Base-by-base conservation (phyloP, 441 rosid genomes). In the Adansonia rubrostipa region DNA sequence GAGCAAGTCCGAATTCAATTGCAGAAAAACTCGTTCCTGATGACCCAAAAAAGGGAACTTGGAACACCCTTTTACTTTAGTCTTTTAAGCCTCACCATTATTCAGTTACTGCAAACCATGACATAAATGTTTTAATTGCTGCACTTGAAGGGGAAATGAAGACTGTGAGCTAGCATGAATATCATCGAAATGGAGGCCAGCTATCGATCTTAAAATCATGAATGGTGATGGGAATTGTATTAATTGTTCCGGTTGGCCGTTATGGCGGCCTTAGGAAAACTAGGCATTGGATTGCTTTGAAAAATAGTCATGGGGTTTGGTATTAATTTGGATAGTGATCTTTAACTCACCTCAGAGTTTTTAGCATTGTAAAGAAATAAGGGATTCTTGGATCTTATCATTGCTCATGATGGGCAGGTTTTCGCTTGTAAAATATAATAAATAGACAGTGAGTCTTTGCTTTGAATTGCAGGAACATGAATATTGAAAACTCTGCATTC, bases 321-420 rank as follows among this genome's bases (percentile, higher is more conserved):
- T 94, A 91, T 36, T 86, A 93, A 93, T 75, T 84, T 94, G 88
- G 97, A 92, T 65, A 96, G 98, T 85, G 97, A 96, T 84, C 94
- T 94, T 19, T 4, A 45, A 40, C 66, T 3, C 81, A 48, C 94
- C 96, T 50, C 44, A 54, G 11, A 5, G 72, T 42, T 92, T 94
- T 62, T 76, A 84, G 70, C 85, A 81, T 20, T 76, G 74, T 24
- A 86, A 80, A 72, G 85, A 89, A 79, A 87, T 93, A 61, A 80
- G 76, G 81, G 86, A 1, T 88, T 89, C 80, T 86, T 93, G 91
- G 93, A 91, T 85, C 86, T 63, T 33, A 81, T 77, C 40, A 80
- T 89, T 56, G 66, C 69, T 73, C 85, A 57, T 61, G 92, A 93
- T n/a, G 92, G 89, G 8, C 96, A 94, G 84, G 81, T 92, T 79